A percentile compares a stretch with the other conserved stretches of the same genome.
These are phyloP conservation scores for Kodamaea hsintzibuensis DNA, from an alignment of 805 yeast species.

Conservation along the genomic window DNA sequence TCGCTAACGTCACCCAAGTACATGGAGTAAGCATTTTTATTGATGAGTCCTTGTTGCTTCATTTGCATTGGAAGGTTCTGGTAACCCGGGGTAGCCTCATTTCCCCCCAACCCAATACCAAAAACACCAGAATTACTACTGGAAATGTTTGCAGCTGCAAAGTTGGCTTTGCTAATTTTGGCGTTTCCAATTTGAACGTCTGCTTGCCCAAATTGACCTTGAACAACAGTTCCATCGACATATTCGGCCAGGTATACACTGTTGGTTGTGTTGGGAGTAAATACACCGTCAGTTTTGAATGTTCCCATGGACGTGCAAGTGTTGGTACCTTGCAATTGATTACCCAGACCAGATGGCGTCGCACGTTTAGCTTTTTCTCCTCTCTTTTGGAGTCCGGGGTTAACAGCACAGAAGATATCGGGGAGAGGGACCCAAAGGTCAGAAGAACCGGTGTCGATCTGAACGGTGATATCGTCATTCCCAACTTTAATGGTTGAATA, in stretches of 20 bases:
- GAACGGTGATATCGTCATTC: not conserved
- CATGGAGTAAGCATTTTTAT: conserved; percentile 13
- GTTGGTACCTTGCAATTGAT: not conserved
- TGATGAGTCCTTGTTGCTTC: conserved; percentile 14
- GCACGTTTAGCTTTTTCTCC: not conserved
- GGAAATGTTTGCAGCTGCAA: not conserved
- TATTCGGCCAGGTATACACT: not conserved
- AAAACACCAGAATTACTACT: not conserved
- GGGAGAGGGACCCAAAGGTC: not conserved
- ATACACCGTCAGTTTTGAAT: conserved; percentile 42
- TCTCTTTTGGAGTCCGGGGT: not conserved
- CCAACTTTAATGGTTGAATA: not conserved
- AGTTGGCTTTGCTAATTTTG: not conserved
- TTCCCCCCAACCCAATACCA: not conserved
- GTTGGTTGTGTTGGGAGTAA: conserved; percentile 36
- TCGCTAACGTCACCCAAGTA: conserved; percentile 15
- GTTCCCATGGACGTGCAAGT: conserved; percentile 34
- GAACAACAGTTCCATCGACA: not conserved
- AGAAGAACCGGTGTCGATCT: not conserved
- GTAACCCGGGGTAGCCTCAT: conserved; percentile 16
- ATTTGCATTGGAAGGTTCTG: conserved; percentile 40
- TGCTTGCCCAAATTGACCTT: not conserved
- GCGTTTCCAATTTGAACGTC: not conserved
- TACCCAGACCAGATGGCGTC: not conserved
- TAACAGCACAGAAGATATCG: not conserved